Base-by-base conservation (phyloP, 805 yeast genomes). In the Sporopachydermia lactativora region DNA sequence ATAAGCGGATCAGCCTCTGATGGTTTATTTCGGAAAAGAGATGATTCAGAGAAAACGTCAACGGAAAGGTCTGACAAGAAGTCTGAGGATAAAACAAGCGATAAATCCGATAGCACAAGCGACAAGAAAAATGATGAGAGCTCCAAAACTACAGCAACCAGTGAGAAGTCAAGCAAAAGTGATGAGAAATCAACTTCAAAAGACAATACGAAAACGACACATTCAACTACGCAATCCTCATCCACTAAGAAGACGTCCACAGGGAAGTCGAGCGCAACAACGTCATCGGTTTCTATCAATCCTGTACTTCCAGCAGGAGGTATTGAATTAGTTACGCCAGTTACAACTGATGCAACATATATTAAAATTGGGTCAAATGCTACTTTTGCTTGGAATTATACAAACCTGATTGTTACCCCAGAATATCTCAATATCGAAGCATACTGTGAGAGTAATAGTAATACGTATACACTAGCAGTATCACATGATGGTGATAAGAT, bases 331-430 rank as follows among this genome's bases (percentile, higher is more conserved):
- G 34, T 47, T 4, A 52, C 60, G 5, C 68, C 68, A 1, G 44
- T 60, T 3, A 57, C 64, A 6, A 49, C 50, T 24, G 41, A 53
- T 11, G 38, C 52, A 5, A 57, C 65, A 1, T 62, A 62, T 40
- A 47, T 62, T 41, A 59, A 58, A 45, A 46, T 57, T 19, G 67
- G 68, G 3, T 56, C 51, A 15, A 43, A 47, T 18, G 66, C 64
- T 15, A 60, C 68, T 4, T 62, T 63, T 44, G 49, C 55, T 19
- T 62, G 68, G 68, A 52, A 53, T 19, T 62, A 55, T 45, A 61
- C 66, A 11, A 49, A 51, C 41, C 50, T 62, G 13, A 35, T 41
- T 3, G 51, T 57, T n/a, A 51, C 62, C 5, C 68, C 68, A 1
- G 43, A 52, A 5, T 58, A 57, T 1, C 43, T 64, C 36, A 60